phyloP scores from a whole-genome alignment of 257 asterid genomes.

The Salvia hispanica region DNA sequence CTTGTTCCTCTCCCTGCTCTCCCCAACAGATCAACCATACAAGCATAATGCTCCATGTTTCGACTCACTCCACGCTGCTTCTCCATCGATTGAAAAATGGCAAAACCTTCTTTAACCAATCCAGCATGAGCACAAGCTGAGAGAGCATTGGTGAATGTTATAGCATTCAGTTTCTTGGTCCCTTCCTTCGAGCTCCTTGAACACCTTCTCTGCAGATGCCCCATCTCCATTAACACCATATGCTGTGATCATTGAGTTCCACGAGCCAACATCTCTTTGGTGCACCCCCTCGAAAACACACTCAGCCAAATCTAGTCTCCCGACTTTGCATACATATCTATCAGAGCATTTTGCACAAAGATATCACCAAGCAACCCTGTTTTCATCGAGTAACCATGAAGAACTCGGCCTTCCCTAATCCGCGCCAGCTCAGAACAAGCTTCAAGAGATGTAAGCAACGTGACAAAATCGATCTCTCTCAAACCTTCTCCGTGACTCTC shows the following conservation, averaged over 20 bases:
- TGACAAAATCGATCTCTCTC: slow-evolving; percentile 39
- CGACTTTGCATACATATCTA: slow-evolving; percentile 59
- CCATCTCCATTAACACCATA: slow-evolving; percentile 47
- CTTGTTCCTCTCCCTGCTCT: slow-evolving; percentile 45
- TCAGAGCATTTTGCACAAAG: slow-evolving; percentile 50
- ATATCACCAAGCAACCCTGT: slow-evolving; percentile 42
- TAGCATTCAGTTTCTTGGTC: slow-evolving; percentile 31
- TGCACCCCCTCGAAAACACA: slow-evolving; percentile 44
- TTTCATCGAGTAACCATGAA: slow-evolving; percentile 44
- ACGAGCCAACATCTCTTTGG: slow-evolving; percentile 44
- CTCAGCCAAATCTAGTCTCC: slow-evolving; percentile 41
- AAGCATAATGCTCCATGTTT: slow-evolving; percentile 42
- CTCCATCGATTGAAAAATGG: slow-evolving; percentile 40
- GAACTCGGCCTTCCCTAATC: slow-evolving; percentile 36
- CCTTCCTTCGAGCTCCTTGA: slow-evolving; percentile 22
- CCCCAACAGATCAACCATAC: slow-evolving; percentile 54
- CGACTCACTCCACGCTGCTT: slow-evolving; percentile 27
- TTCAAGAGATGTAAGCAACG: slow-evolving; percentile 43
- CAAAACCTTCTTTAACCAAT: slow-evolving; percentile 40
- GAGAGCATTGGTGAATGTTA: slow-evolving; percentile 42
- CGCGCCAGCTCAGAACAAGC: slow-evolving; percentile 48
- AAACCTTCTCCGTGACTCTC: slow-evolving; percentile 33
- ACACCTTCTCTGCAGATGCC: slow-evolving; percentile 31
- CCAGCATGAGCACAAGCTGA: slow-evolving; percentile 54
- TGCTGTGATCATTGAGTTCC: slow-evolving; percentile 55